Base-by-base conservation (phyloP, 106 monocot species). In the Acorus calamus region DNA sequence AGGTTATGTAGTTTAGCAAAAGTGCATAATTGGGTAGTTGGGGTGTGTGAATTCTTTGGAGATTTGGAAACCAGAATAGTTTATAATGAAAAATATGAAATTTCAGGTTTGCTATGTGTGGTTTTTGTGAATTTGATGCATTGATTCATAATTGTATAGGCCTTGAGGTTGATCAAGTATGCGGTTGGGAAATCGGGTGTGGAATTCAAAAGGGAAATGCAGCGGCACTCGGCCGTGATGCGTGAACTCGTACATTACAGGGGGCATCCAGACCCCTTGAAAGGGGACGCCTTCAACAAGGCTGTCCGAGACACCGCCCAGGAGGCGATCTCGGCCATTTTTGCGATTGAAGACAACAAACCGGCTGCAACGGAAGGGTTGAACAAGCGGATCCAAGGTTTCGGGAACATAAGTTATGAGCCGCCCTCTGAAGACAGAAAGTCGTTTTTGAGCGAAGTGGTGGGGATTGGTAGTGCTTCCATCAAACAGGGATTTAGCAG, bases 171-270 rank as follows among this genome's bases (percentile, higher is more conserved):
- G 52, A 88, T 98, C 68, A 98, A 98, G 64, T 98, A 79, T 69
- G 76, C 88, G 10, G 98, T 92, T 47, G 85, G 76, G 6, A 98
- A 98, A 72, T 92, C 91, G 46, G 98, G 98, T n/a, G 57, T 61
- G 9, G 92, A 98, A 44, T 98, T 98, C 54, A 79, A 83, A 59
- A 85, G 88, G 70, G 92, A 92, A 83, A 92, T 92, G 92, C 98
- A 98, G 57, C 69, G 91, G 55, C 77, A 98, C 66, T 98, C 98
- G 28, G 71, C 76, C 13, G 75, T 70, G n/a, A 65, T 98, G 28
- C 78, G 83, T 3, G 80, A 85, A 68, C 68, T 98, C 47, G 62
- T 88, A 67, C 98, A 98, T 71, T 98, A 88, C 71, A 98, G 83
- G 68, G 98, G 92, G 0, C 77, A 98, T 11, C 79, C 78, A 46